phyloP scores from a whole-genome alignment of 31 red algal genomes.

The Endocladia muricata region DNA sequence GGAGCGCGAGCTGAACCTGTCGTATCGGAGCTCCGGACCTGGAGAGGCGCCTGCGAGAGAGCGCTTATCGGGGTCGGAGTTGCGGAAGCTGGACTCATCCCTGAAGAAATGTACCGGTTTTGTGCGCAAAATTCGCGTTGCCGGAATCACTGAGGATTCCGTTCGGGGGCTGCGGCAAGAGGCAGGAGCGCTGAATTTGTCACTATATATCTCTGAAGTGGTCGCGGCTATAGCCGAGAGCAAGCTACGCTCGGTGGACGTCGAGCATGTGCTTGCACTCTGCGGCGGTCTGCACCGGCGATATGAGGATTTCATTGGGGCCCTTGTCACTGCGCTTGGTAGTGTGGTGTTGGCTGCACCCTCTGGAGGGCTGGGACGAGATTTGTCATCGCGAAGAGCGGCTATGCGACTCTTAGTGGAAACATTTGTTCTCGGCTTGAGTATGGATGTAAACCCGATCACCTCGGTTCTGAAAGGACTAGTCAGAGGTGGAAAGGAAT shows the following conservation, averaged over 20 bases:
- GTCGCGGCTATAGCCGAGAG: conserved; percentile 78
- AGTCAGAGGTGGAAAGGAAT: conserved; percentile 44
- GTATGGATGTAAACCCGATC: conserved; percentile 46
- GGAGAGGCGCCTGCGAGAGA: conserved; percentile 13
- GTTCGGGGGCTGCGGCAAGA: conserved; percentile 46
- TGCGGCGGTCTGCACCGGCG: conserved; percentile 61
- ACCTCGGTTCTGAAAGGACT: conserved; percentile 41
- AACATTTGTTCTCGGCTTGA: conserved; percentile 62
- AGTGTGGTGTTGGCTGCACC: conserved; percentile 24
- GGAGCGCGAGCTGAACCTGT: conserved; percentile 43
- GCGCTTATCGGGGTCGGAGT: conserved; percentile 55
- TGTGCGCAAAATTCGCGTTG: conserved; percentile 75
- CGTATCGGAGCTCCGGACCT: background rate
- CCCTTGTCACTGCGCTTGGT: conserved; percentile 37
- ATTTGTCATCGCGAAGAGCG: conserved; percentile 51
- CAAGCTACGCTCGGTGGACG: conserved; percentile 61
- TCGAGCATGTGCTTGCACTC: conserved; percentile 44
- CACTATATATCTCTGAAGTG: conserved; percentile 89
- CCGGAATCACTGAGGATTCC: conserved; percentile 60
- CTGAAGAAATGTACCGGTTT: conserved; percentile 96
- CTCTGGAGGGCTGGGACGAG: conserved; percentile 11
- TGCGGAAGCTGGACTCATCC: conserved; percentile 77
- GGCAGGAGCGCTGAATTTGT: conserved; percentile 69
- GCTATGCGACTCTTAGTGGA: conserved; percentile 74
- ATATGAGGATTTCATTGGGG: conserved; percentile 71